A percentile compares a stretch with the other conserved stretches of the same genome.
Conservation (phyloP, 2,329 filamentous ascomycete species). For the Aspergillus uvarum region DNA sequence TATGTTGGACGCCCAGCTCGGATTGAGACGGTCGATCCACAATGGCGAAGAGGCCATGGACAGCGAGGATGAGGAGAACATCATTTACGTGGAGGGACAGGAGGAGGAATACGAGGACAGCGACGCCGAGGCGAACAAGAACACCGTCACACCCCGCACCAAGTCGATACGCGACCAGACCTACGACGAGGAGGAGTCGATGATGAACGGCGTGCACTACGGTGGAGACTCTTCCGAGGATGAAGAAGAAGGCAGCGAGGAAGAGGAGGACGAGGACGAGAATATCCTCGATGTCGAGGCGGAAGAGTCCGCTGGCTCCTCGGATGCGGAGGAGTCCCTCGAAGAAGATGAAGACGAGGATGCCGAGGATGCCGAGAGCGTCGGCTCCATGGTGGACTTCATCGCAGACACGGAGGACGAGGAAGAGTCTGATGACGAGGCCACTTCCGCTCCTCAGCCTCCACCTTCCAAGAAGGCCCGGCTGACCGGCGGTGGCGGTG, state of each 20-base stretch:
- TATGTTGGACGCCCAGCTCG: conserved; percentile 87
- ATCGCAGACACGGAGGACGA: conserved; percentile 48
- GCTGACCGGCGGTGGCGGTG: conserved; percentile 22
- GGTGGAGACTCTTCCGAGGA: conserved; percentile 42
- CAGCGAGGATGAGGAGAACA: conserved; percentile 64
- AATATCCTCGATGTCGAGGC: conserved; percentile 47
- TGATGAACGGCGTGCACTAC: conserved; percentile 39
- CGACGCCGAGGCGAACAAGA: conserved; percentile 30
- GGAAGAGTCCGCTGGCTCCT: conserved; percentile 43
- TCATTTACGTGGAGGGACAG: conserved; percentile 86
- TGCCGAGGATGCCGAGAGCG: conserved; percentile 63
- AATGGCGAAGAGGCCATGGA: conserved; percentile 42
- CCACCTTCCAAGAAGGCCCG: conserved; percentile 40
- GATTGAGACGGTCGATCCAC: conserved; percentile 71
- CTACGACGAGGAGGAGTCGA: conserved; percentile 45
- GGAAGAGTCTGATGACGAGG: conserved; percentile 36
- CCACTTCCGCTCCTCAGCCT: conserved; percentile 21
- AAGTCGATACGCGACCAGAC: conserved; percentile 39
- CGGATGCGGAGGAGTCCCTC: conserved; percentile 51
- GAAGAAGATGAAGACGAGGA: conserved; percentile 61
- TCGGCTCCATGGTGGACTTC: conserved; percentile 48
- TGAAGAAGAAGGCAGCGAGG: conserved; percentile 61
- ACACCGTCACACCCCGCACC: conserved; percentile 31
- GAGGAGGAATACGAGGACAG: conserved; percentile 52
- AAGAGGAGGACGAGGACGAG: conserved; percentile 42